Base-by-base conservation (phyloP, 495 filamentous ascomycete species). In the Penicillium mononematosum region DNA sequence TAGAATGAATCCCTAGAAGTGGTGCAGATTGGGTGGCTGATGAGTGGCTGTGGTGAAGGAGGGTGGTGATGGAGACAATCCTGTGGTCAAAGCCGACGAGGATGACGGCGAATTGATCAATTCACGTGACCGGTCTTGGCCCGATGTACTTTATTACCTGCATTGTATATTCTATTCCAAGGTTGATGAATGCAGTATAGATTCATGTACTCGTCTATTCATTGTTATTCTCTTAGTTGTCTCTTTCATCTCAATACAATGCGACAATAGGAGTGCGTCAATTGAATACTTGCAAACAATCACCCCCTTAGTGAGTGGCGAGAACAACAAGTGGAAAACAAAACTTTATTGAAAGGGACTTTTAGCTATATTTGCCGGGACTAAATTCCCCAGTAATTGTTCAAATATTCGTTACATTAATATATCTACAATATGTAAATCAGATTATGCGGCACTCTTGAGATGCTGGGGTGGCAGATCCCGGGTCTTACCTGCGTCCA, bases 71-170 rank as follows among this genome's bases (percentile, higher is more conserved):
- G 55, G 55, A 67, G 72, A 72, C 53, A 63, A 53, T 56, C 62
- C 68, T 64, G 59, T 69, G 57, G 58, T 71, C 61, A 66, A 65
- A 62, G 58, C 60, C 53, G 51, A 48, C 56, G 65, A 62, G 64
- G 66, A 68, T 69, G 71, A 74, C 73, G 74, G 73, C 70, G 67
- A 75, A 71, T 69, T 62, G 62, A 55, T 55, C 25, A 22, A 43
- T 45, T 19, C 72, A 76, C 74, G 72, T 76, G 74, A 73, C 62
- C 14, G 58, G 53, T 39, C 55, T 62, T 58, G 53, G 53, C 49
- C 48, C 27, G 8, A 22, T 32, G 32, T 34, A 19, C 41, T 53
- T 31, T 34, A 45, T 16, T 38, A 25, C 43, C 22, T 27, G 24
- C 43, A 47, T 29, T 39, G n/a, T 47, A 45, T n/a, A 47, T 20